phyloP scores from a whole-genome alignment of 441 rosid genomes.

The Bocquillonia castaneifolia region DNA sequence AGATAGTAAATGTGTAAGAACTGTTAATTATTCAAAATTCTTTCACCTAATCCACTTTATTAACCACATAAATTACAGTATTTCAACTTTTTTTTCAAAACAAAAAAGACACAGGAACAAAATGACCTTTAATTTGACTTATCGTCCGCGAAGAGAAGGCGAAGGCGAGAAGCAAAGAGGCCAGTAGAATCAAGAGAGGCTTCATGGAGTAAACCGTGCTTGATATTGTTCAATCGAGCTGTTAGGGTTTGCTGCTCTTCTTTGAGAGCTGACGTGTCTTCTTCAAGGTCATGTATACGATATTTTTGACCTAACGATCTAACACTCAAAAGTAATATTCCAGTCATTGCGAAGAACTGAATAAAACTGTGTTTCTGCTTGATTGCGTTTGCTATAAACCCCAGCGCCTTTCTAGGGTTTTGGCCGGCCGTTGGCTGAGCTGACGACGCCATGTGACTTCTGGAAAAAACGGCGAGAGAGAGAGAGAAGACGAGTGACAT shows the following conservation, averaged over 20 bases:
- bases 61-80: neutral
- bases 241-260: conserved; percentile 48
- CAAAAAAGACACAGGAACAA: conserved; percentile 37
- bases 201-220: conserved; percentile 51
- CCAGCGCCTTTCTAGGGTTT: conserved; percentile 38
- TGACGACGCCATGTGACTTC: conserved; percentile 35
- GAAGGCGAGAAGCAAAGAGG: conserved; percentile 64
- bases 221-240: conserved; percentile 51
- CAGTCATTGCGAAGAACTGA: conserved; percentile 66
- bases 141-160: neutral
- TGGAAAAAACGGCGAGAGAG: too few species aligned
- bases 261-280: conserved; percentile 54
- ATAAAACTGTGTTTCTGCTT: conserved; percentile 56
- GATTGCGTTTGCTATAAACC: conserved; percentile 45
- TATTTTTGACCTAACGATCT: conserved; percentile 81
- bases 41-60: neutral
- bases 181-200: conserved; percentile 79
- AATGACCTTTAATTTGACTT: too few species aligned
- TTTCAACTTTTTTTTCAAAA: conserved; percentile 21
- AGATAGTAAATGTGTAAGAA: neutral
- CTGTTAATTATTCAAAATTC: conserved; percentile 6
- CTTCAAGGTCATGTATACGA: conserved; percentile 56
- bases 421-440: conserved; percentile 34
- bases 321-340: conserved; percentile 61
- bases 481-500: too few species aligned